Base-by-base conservation (phyloP, 371 early-diverging fungal species). In the Entomophthora muscae region DNA sequence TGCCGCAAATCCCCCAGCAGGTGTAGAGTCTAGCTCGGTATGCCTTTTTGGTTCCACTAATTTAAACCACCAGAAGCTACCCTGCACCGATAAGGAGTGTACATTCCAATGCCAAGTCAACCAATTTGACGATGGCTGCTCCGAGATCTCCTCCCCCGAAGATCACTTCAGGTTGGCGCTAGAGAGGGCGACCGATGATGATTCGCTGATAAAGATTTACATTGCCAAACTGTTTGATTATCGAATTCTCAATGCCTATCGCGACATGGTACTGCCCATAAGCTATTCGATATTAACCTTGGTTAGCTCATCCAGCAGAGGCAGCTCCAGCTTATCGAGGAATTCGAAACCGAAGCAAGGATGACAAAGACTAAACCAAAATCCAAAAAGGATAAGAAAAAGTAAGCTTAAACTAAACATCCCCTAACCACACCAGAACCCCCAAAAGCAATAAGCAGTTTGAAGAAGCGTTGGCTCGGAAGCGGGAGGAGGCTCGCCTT, bases 171-270 rank as follows among this genome's bases (percentile, higher is more conserved):
- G n/a, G 28, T 13, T 55, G 24, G 56, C 56, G 17, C 28, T 55
- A 0, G 28, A 55, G 28, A 17, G 24, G 24, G 22, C 56, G 10
- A 22, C 28, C 24, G 56, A 55, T 26, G 26, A 55, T 55, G 56
- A 55, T 24, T 24, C 56, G 7, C 28, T 55, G 56, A 26, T 55
- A n/a, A 3, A 55, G 28, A 22, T 55, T 55, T 55, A 55, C n/a
- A n/a, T 55, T n/a, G 28, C 56, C 10, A 55, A 55, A 26, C n/a
- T 55, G n/a, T 55, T 55, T 55, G 56, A 55, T 26, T n/a, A 55
- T 55, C 22, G 56, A 17, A 55, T 55, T 26, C 24, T 55, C 22
- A 55, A 55, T 26, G 22, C 22, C 28, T 55, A 55, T 26, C 56
- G 56, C 22, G 56, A 55, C 7, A 55, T 55, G 56, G 56, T 55